These are phyloP conservation scores for Thielaviopsis punctulata DNA, from an alignment of 2,329 filamentous ascomycete species.

Conservation along the genomic window DNA sequence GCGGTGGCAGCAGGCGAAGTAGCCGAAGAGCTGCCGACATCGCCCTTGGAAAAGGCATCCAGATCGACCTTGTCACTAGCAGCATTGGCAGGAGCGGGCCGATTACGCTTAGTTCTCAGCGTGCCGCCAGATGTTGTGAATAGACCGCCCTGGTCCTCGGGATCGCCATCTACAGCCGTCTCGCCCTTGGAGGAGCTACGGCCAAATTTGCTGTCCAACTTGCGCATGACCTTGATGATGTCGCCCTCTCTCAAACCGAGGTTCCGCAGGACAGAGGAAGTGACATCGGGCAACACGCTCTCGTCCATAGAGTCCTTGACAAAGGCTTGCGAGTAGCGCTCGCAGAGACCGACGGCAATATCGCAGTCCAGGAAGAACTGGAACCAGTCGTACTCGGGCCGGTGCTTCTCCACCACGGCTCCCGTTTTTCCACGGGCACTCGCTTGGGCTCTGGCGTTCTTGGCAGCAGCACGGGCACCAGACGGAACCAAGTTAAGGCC, in stretches of 20 bases:
- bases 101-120: slow-evolving; percentile 83
- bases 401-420: slow-evolving; percentile 41
- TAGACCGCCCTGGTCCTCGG: slow-evolving; percentile 46
- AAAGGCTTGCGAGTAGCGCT: slow-evolving; percentile 85
- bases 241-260: slow-evolving; percentile 92
- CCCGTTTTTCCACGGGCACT: slow-evolving; percentile 28
- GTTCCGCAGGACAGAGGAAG: slow-evolving; percentile 63
- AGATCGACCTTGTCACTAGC: slow-evolving; percentile 74
- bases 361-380: slow-evolving; percentile 93
- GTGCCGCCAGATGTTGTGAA: slow-evolving; percentile 89
- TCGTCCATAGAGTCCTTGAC: slow-evolving; percentile 89
- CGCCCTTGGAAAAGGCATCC: slow-evolving; percentile 59
- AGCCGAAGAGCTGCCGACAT: slow-evolving; percentile 12
- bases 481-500: slow-evolving; percentile 11
- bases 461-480: slow-evolving; percentile 18
- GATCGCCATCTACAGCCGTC: slow-evolving; percentile 40
- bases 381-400: slow-evolving; percentile 89
- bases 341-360: slow-evolving; percentile 80
- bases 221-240: slow-evolving; percentile 87
- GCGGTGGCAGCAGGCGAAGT: slow-evolving; percentile 14
- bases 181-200: slow-evolving; percentile 38
- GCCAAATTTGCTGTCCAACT: slow-evolving; percentile 62
- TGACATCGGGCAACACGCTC: slow-evolving; percentile 77
- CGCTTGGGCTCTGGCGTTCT: slow-evolving; percentile 27
- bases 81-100: slow-evolving; percentile 72